A percentile compares a stretch with the other conserved stretches of the same genome.
phyloP scores from a whole-genome alignment of 2,329 filamentous ascomycete genomes.

The Pseudocercospora cruenta region DNA sequence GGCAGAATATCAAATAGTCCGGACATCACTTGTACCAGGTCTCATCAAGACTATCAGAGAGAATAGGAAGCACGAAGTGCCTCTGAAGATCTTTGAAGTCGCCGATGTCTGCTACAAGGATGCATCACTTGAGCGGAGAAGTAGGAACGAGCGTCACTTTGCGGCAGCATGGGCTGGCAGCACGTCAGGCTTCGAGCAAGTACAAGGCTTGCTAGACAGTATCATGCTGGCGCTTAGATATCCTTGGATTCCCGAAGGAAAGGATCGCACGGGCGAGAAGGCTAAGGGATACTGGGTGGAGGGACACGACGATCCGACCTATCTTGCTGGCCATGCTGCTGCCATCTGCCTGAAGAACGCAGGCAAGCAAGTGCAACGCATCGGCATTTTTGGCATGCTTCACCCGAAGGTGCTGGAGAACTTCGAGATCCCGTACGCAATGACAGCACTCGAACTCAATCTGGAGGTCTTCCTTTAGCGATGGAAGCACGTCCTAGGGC shows the following conservation, averaged over 20 bases:
- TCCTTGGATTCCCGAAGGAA: conserved; percentile 76
- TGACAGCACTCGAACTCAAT: conserved; percentile 92
- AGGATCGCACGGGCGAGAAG: conserved; percentile 61
- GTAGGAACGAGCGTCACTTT: conserved; percentile 91
- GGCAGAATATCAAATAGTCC: conserved; percentile 88
- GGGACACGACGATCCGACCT: conserved; percentile 86
- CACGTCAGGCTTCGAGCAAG: conserved; percentile 89
- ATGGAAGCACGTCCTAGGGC: background rate
- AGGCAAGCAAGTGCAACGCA: conserved; percentile 69
- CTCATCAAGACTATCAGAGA: conserved; percentile 91
- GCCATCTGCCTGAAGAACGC: conserved; percentile 76
- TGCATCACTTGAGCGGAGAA: conserved; percentile 75
- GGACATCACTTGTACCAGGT: conserved; percentile 82
- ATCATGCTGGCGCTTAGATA: conserved; percentile 89
- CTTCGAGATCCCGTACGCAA: conserved; percentile 89
- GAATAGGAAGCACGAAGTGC: conserved; percentile 85
- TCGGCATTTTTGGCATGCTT: conserved; percentile 91
- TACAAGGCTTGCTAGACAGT: conserved; percentile 91
- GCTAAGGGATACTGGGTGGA: conserved; percentile 82
- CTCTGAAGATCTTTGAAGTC: conserved; percentile 90
- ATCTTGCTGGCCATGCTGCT: conserved; percentile 87
- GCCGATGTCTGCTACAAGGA: conserved; percentile 94
- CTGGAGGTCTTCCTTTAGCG: conserved; percentile 83
- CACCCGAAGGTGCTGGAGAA: conserved; percentile 92
- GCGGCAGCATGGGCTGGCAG: conserved; percentile 96